Evolutionary conservation across 1,284 basidiomycete genomes (phyloP).

Genomic region (Leccinum colubrinum): DNA sequence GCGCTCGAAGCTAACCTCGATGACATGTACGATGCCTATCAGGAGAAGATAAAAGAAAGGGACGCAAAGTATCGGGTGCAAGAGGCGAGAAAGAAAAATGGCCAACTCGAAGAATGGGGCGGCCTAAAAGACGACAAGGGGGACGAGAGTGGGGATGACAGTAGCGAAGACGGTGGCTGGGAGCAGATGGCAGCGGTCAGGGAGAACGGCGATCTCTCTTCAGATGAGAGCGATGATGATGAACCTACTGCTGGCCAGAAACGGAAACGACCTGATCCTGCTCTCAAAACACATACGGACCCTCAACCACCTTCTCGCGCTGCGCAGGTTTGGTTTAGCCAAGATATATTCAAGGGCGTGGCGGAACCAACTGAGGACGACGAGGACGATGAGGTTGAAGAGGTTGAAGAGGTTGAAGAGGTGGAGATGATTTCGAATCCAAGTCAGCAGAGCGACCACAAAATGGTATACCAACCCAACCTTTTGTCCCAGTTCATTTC

Average conservation of each 20-base stretch:
- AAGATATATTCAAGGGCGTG: constrained; percentile 80
- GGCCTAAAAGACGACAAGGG: constrained; percentile 64
- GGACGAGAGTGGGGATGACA: constrained; percentile 45
- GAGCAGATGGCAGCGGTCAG: constrained; percentile 68
- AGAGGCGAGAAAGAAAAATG: constrained; percentile 77
- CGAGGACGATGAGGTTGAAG: background rate
- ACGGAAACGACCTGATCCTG: constrained; percentile 39
- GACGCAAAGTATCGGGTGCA: constrained; percentile 91
- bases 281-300: constrained; percentile 40
- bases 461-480: constrained; percentile 33
- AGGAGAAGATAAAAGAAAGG: constrained; percentile 75
- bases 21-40: constrained; percentile 87
- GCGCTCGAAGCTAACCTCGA: constrained; percentile 86
- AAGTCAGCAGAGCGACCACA: constrained; percentile 32
- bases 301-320: constrained; percentile 46
- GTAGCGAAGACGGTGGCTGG: constrained; percentile 70
- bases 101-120: constrained; percentile 73
- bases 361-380: constrained; percentile 43
- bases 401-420: constrained; percentile 34
- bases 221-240: constrained; percentile 52
- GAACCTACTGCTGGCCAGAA: constrained; percentile 41
- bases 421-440: constrained; percentile 20
- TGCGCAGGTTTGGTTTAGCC: constrained; percentile 90
- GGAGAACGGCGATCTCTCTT: constrained; percentile 57
- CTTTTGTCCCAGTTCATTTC: constrained; percentile 1